These are phyloP conservation scores for Ascochyta pisi DNA, from an alignment of 2,329 filamentous ascomycete species.

Conservation along the genomic window DNA sequence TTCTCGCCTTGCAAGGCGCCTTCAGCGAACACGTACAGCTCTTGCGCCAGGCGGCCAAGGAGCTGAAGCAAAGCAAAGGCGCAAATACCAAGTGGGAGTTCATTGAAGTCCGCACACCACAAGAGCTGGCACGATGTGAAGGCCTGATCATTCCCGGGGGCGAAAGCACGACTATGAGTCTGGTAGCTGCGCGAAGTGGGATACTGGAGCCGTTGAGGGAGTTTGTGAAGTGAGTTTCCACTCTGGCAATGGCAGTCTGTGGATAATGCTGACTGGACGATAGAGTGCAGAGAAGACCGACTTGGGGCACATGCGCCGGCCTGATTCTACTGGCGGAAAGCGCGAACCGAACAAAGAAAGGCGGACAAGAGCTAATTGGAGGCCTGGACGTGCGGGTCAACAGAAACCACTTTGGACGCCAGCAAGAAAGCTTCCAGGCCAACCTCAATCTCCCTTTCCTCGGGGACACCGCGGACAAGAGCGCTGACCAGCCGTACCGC, in stretches of 20 bases:
- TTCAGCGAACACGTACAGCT: slow-evolving; percentile 88
- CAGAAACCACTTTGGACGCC: slow-evolving; percentile 92
- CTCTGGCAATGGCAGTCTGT: background rate
- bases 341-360: slow-evolving; percentile 86
- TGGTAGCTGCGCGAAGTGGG: slow-evolving; percentile 82
- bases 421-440: slow-evolving; percentile 89
- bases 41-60: slow-evolving; percentile 70
- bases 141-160: slow-evolving; percentile 91
- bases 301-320: slow-evolving; percentile 96
- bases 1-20: slow-evolving; percentile 85
- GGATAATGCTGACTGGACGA: slow-evolving; percentile 3
- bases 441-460: slow-evolving; percentile 77
- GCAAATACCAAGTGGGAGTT: slow-evolving; percentile 62
- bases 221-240: slow-evolving; percentile 81
- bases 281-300: slow-evolving; percentile 77
- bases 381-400: slow-evolving; percentile 90
- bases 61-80: slow-evolving; percentile 46
- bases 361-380: slow-evolving; percentile 91
- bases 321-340: slow-evolving; percentile 88
- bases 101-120: slow-evolving; percentile 78
- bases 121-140: slow-evolving; percentile 75
- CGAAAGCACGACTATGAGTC: slow-evolving; percentile 91
- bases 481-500: slow-evolving; percentile 65
- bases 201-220: slow-evolving; percentile 83
- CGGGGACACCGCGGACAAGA: slow-evolving; percentile 31